Conservation (phyloP, 2,329 filamentous ascomycete species). For the Ceratocystis variospora region DNA sequence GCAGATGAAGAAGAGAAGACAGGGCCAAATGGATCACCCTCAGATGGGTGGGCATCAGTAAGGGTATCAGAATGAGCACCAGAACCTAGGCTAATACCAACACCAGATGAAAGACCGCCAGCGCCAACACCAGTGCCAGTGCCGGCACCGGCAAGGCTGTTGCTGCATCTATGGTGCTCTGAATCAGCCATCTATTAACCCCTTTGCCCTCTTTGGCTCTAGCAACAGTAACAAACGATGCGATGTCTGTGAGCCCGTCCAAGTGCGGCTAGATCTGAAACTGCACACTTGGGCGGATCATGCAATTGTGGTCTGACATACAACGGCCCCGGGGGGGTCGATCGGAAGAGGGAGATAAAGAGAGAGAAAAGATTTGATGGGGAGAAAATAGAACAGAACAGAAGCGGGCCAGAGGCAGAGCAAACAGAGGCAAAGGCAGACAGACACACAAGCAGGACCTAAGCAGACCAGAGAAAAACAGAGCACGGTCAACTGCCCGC, state of each 20-base stretch:
- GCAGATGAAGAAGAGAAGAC: background rate
- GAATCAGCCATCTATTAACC: constrained; percentile 10
- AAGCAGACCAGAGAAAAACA: background rate
- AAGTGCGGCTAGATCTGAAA: constrained; percentile 6
- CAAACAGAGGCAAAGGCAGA: too few relatives aligned
- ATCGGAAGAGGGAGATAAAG: constrained; percentile 17
- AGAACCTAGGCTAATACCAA: background rate
- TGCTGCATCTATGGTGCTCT: background rate
- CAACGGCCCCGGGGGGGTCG: constrained; percentile 15
- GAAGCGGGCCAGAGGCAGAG: too few relatives aligned
- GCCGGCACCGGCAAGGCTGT: background rate
- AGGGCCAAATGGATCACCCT: background rate
- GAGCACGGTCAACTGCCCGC: constrained; percentile 5
- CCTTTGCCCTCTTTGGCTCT: background rate
- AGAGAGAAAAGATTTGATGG: constrained; percentile 12
- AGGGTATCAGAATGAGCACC: background rate
- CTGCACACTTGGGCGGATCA: constrained; percentile 12
- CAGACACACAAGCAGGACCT: too few relatives aligned
- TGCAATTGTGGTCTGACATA: constrained; percentile 20
- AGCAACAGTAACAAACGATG: background rate
- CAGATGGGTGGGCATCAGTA: constrained; percentile 10
- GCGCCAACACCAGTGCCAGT: background rate
- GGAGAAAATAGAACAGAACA: too few relatives aligned
- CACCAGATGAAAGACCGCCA: background rate
- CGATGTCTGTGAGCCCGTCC: background rate